phyloP scores from a whole-genome alignment of 495 filamentous ascomycete species.

The Echria macrotheca region DNA sequence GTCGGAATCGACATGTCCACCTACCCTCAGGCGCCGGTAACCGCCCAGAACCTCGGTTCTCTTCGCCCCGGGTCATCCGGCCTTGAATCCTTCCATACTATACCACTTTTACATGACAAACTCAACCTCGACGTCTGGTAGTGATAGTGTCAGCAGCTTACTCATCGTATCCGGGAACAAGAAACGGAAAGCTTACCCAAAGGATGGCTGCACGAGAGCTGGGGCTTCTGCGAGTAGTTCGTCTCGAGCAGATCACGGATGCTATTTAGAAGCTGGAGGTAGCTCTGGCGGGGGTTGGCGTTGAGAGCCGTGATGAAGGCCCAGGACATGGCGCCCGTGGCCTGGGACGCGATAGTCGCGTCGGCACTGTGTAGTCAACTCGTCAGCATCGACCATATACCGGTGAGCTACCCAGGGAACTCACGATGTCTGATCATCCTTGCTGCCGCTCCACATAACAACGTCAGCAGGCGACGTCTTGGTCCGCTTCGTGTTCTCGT shows the following conservation, averaged over 20 bases:
- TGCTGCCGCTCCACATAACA: slow-evolving; percentile 95
- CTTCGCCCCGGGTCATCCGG: too few species aligned
- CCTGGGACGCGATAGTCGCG: slow-evolving; percentile 64
- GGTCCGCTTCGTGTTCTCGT: slow-evolving; percentile 74
- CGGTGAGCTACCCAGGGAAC: slow-evolving; percentile 25
- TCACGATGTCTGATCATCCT: slow-evolving; percentile 89
- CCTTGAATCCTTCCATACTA: too few species aligned
- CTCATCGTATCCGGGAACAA: background rate
- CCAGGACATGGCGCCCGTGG: slow-evolving; percentile 95
- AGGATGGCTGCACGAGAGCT: slow-evolving; percentile 93
- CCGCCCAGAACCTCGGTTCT: too few species aligned
- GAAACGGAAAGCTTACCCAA: slow-evolving; percentile 61
- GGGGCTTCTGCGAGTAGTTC: slow-evolving; percentile 93
- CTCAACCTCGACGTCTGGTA: slow-evolving; percentile 36
- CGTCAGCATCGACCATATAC: background rate
- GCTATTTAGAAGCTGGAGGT: slow-evolving; percentile 87
- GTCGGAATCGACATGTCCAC: too few species aligned
- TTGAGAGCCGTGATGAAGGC: slow-evolving; percentile 87
- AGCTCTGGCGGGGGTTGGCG: slow-evolving; percentile 94
- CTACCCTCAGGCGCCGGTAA: too few species aligned
- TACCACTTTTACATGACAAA: slow-evolving; percentile 51
- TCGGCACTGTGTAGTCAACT: slow-evolving; percentile 52
- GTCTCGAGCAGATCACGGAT: slow-evolving; percentile 81
- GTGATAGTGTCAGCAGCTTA: slow-evolving; percentile 1
- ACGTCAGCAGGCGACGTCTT: slow-evolving; percentile 97